Base-by-base conservation (phyloP, 805 yeast genomes). In the Sungouiella blattae region DNA sequence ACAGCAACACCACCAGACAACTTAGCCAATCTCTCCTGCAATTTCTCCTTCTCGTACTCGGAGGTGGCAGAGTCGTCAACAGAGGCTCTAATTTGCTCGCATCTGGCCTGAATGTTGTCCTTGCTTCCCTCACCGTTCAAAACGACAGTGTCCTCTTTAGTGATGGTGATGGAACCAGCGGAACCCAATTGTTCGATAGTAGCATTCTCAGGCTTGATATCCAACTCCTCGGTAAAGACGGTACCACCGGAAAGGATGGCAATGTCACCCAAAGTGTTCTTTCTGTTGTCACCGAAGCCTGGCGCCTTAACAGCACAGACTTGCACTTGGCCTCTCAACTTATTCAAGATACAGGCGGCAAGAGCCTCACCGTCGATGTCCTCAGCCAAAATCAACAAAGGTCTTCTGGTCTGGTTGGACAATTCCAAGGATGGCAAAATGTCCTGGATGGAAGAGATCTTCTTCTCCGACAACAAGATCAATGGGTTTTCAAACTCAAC, bases 1-100 rank as follows among this genome's bases (percentile, higher is more conserved):
- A 93, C 97, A 37, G 98, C 98, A 60, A 93, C 98, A 78, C 98
- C 98, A 41, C 96, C 96, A 31, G 95, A 83, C 49, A 93, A 76
- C 73, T 91, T 93, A 55, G 98, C 97, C 48, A 93, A 75, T 71
- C 98, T 83, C 74, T 91, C 97, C 71, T 87, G 96, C 57, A 91
- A 76, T 73, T 93, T 93, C 73, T 93, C 98, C 70, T 76, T 80
- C 76, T 93, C 98, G 72, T 94, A 91, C 57, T 87, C 95, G 49
- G 80, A 73, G 43, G 91, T 87, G 50, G 79, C 67, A 37, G 83
- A 62, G 51, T 87, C 86, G 45, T 78, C 82, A 54, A 87, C 73
- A 46, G 87, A 73, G 50, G 80, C 73, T 64, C 93, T 86, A 67
- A 93, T 93, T 70, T 88, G 96, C 64, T 88, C 97, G 62, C 95